phyloP scores from a whole-genome alignment of 1,284 basidiomycete species.

The Coniophora puteana region DNA sequence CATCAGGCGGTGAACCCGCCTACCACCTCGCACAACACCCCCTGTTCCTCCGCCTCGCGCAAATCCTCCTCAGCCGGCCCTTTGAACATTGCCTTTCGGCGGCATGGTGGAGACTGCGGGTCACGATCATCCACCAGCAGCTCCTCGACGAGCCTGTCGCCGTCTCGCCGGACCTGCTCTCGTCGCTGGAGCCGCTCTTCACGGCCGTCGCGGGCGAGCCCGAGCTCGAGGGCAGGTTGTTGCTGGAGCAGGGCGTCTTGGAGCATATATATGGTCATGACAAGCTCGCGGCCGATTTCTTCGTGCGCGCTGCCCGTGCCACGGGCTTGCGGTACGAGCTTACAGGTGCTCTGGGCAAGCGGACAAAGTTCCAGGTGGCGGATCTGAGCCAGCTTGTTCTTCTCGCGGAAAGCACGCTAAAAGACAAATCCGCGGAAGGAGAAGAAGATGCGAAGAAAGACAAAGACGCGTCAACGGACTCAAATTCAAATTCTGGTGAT shows the following conservation, averaged over 20 bases:
- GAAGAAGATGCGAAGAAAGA: slow-evolving; percentile 16
- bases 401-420: slow-evolving; percentile 79
- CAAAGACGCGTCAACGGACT: background rate
- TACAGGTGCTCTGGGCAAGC: slow-evolving; percentile 90
- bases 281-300: slow-evolving; percentile 74
- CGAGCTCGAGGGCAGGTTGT: slow-evolving; percentile 68
- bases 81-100: slow-evolving; percentile 44
- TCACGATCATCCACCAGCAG: slow-evolving; percentile 74
- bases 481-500: no score
- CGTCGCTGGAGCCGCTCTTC: slow-evolving; percentile 47
- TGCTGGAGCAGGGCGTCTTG: slow-evolving; percentile 80
- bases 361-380: slow-evolving; percentile 90
- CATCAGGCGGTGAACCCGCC: slow-evolving; percentile 89
- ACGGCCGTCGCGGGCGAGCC: slow-evolving; percentile 40
- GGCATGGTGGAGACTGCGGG: slow-evolving; percentile 82
- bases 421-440: slow-evolving; percentile 31
- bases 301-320: slow-evolving; percentile 75
- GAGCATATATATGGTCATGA: slow-evolving; percentile 76
- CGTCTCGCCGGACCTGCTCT: slow-evolving; percentile 46
- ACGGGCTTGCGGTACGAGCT: slow-evolving; percentile 88
- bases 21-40: slow-evolving; percentile 85
- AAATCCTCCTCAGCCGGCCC: slow-evolving; percentile 61
- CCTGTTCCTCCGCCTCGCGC: slow-evolving; percentile 74
- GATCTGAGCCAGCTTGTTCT: slow-evolving; percentile 90
- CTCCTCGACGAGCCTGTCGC: slow-evolving; percentile 85